Conservation (phyloP, 441 rosid species). For the Cnidoscolus chayamansa region DNA sequence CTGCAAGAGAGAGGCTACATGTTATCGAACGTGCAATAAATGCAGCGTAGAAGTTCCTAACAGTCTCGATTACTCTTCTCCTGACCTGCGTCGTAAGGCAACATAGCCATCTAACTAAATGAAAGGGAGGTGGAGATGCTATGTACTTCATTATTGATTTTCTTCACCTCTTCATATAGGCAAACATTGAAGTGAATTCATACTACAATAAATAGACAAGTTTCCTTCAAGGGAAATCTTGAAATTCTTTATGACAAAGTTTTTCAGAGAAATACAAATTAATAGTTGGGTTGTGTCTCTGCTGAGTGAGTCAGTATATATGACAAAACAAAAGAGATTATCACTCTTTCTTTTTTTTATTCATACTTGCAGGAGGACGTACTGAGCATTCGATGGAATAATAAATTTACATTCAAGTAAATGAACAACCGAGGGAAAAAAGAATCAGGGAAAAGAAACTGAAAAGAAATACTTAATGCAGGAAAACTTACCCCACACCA, state of each 20-base stretch:
- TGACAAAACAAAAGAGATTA: constrained; percentile 31
- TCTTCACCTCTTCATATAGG: constrained; percentile 13
- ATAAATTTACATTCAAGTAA: constrained; percentile 19
- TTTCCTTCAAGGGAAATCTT: constrained; percentile 23
- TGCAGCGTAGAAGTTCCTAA: neutral
- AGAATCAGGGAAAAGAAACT: neutral
- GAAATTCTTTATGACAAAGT: neutral
- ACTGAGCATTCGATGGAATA: constrained; percentile 20
- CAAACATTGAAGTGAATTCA: constrained; percentile 26
- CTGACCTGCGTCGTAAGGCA: neutral
- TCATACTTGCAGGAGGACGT: constrained; percentile 24
- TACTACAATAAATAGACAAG: constrained; percentile 16
- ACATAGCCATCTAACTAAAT: neutral
- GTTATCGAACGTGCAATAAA: neutral
- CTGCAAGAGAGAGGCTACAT: neutral
- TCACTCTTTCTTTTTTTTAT: constrained; percentile 22
- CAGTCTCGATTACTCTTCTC: neutral
- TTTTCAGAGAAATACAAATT: constrained; percentile 10
- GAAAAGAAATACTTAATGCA: constrained; percentile 12
- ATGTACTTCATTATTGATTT: neutral
- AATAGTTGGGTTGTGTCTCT: neutral
- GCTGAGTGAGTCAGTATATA: constrained; percentile 4
- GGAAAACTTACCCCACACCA: constrained; percentile 60
- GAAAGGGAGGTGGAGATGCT: neutral
- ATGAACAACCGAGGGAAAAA: constrained; percentile 14